phyloP scores from a whole-genome alignment of 768 basidiomycete species.

The Suillus variegatus region DNA sequence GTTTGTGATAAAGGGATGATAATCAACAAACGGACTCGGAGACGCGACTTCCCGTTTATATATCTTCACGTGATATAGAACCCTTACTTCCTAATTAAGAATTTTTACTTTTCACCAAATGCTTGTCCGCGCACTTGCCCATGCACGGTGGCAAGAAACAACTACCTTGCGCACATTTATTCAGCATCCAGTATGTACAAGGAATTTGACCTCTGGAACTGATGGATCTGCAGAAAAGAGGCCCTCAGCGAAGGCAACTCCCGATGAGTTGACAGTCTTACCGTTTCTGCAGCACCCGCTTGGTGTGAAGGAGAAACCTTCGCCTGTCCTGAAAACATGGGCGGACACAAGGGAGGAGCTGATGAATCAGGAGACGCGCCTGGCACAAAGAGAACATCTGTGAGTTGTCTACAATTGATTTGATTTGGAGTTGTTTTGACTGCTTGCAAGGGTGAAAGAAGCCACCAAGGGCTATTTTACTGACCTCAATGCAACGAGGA shows the following conservation, averaged over 20 bases:
- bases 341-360: constrained; percentile 66
- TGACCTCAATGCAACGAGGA: constrained; percentile 78
- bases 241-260: neutral
- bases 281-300: constrained; percentile 62
- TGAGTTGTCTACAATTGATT: constrained; percentile 24
- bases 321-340: constrained; percentile 56
- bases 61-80: constrained; percentile 30
- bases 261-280: constrained; percentile 21
- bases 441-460: constrained; percentile 50
- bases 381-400: constrained; percentile 70
- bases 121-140: constrained; percentile 19
- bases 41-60: constrained; percentile 35
- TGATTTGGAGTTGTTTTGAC: constrained; percentile 3
- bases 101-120: constrained; percentile 19
- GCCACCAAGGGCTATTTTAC: constrained; percentile 85
- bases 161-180: constrained; percentile 10
- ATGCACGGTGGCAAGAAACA: constrained; percentile 10
- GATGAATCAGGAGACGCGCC: constrained; percentile 68
- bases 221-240: constrained; percentile 3
- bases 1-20: constrained; percentile 31
- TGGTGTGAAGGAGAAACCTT: constrained; percentile 73
- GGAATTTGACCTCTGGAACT: constrained; percentile 1
- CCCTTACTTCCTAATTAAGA: constrained; percentile 19
- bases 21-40: constrained; percentile 29
- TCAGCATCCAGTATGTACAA: constrained; percentile 8